A percentile compares a stretch with the other conserved stretches of the same genome.
Evolutionary conservation across 352 stramenopile species (phyloP).

Genomic region (Pythium coloratum): DNA sequence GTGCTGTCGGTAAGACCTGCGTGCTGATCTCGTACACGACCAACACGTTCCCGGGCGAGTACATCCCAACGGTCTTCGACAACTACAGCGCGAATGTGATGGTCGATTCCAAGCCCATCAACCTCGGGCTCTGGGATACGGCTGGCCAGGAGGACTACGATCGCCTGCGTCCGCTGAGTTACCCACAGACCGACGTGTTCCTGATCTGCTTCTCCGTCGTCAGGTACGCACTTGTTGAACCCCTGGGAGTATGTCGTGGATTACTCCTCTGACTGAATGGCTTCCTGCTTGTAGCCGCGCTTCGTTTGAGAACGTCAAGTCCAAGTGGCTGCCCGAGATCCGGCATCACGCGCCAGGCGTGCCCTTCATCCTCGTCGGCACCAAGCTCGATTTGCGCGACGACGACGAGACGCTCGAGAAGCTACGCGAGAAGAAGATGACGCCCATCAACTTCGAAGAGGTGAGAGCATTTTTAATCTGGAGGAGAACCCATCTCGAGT

Average conservation of each 20-base stretch:
- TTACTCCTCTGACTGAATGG: conserved; percentile 5
- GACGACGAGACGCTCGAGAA: conserved; percentile 90
- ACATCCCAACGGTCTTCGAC: conserved; percentile 96
- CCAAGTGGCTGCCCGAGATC: conserved; percentile 93
- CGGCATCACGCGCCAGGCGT: conserved; percentile 86
- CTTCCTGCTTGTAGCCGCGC: conserved; percentile 48
- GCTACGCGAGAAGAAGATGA: conserved; percentile 84
- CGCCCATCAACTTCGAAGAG: conserved; percentile 70
- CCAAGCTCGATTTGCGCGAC: conserved; percentile 93
- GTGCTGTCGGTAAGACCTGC: conserved; percentile 95
- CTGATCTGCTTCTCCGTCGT: conserved; percentile 96
- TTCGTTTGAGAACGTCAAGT: conserved; percentile 96
- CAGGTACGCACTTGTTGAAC: conserved; percentile 35
- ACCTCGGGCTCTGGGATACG: conserved; percentile 96
- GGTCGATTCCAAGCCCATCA: conserved; percentile 94
- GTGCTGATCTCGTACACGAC: conserved; percentile 97
- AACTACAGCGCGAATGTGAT: conserved; percentile 94
- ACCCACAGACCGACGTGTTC: conserved; percentile 96
- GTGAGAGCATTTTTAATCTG: conserved; percentile 28
- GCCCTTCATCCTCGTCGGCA: conserved; percentile 95
- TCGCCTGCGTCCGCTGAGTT: conserved; percentile 92
- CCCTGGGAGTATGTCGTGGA: not conserved
- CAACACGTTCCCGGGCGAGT: conserved; percentile 96
- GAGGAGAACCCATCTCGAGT: not conserved
- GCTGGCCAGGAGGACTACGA: conserved; percentile 98